Base-by-base conservation (phyloP, 345 rosid genomes). In the Capsella bursapastoris region DNA sequence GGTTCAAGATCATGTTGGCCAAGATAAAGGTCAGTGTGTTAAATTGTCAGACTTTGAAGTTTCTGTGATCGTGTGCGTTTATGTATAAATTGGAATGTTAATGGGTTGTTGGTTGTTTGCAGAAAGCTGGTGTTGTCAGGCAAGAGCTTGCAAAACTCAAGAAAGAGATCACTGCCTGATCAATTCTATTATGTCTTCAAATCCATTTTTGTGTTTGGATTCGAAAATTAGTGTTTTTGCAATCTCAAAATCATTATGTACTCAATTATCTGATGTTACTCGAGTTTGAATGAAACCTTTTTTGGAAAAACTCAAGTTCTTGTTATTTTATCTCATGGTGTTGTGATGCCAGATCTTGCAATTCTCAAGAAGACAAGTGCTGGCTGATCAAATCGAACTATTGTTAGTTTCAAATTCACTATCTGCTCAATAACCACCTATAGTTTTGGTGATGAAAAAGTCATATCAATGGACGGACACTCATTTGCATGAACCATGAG, bases 1-100 rank as follows among this genome's bases (percentile, higher is more conserved):
- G 96, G 86, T 88, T 90, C 84, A 90, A 88, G 87, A 60, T 90
- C 68, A 88, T 90, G 96, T 72, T 90, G 81, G 93, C 96, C 6
- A 86, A 84, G 75, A 88, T 88, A 74, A 90, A 90, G 91, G 96
- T 90, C 12, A 40, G 58, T 74, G 14, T 18, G 10, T 25, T 34
- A 0, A 41, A 38, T 38, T 49, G 58, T 40, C 29, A 3, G 15
- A 3, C 2, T 0, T 67, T 65, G 14, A 13, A 35, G 13, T 3
- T 15, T 27, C 2, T 32, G 4, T 75, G 32, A 10, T 35, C 0
- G 0, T 47, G 12, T 6, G 32, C 0, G 0, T 47, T 8, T 16
- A 29, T 22, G 4, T 51, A 51, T 32, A 0, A 40, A 8, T 37
- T 0, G 15, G 49, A 25, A 0, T 48, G 34, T 10, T 38, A 6